A percentile compares a stretch with the other conserved stretches of the same genome.
Evolutionary conservation across 768 basidiomycete species (phyloP).

Genomic region (Scleroderma citrinum): DNA sequence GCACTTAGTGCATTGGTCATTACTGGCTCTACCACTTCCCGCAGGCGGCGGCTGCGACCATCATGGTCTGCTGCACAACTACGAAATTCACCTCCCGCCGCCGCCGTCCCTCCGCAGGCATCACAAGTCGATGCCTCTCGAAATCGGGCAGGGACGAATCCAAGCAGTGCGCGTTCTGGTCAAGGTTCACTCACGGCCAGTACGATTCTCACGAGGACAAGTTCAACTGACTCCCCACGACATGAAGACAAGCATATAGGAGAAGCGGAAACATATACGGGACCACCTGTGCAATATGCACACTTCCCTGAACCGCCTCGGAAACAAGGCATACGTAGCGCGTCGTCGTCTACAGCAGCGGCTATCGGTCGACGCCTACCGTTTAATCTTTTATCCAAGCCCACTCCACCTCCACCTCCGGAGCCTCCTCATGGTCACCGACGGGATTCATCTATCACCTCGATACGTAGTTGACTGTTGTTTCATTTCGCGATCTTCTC

Average conservation of each 20-base stretch:
- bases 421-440: slow-evolving; percentile 22
- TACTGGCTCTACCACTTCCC: slow-evolving; percentile 52
- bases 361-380: slow-evolving; percentile 52
- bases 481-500: slow-evolving; percentile 4
- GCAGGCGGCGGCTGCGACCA: slow-evolving; percentile 50
- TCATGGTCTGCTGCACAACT: slow-evolving; percentile 77
- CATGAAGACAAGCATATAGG: slow-evolving; percentile 34
- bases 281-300: slow-evolving; percentile 66
- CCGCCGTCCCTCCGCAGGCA: slow-evolving; percentile 27
- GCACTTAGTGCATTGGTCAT: slow-evolving; percentile 40
- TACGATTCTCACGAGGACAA: slow-evolving; percentile 44
- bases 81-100: slow-evolving; percentile 42
- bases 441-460: slow-evolving; percentile 39
- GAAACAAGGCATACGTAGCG: slow-evolving; percentile 37
- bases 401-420: slow-evolving; percentile 26
- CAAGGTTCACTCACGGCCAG: slow-evolving; percentile 35
- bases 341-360: slow-evolving; percentile 43
- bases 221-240: slow-evolving; percentile 48
- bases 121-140: slow-evolving; percentile 42
- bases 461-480: slow-evolving; percentile 24
- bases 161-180: slow-evolving; percentile 41
- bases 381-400: slow-evolving; percentile 63
- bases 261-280: slow-evolving; percentile 49
- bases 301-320: slow-evolving; percentile 64
- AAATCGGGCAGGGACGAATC: slow-evolving; percentile 64